These are phyloP conservation scores for Patellifolia procumbens DNA, from an alignment of 179 eudicot genomes.

Conservation along the genomic window DNA sequence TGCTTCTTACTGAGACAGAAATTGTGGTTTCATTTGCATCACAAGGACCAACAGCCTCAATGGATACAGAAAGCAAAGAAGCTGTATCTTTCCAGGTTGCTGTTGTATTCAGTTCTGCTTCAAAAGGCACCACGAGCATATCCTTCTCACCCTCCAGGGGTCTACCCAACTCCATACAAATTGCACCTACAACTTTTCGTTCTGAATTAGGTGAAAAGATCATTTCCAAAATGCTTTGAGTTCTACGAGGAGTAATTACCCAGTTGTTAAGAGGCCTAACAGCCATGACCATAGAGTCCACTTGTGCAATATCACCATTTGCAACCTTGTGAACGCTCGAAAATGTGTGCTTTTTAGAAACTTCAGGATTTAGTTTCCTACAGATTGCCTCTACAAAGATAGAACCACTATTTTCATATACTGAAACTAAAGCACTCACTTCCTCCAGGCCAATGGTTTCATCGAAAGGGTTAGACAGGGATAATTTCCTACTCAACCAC, in stretches of 20 bases:
- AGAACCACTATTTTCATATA: conserved; percentile 41
- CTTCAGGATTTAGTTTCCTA: conserved; percentile 33
- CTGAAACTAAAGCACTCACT: conserved; percentile 55
- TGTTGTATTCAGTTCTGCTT: conserved; percentile 39
- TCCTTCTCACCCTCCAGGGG: conserved; percentile 46
- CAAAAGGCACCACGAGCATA: conserved; percentile 62
- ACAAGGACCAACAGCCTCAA: conserved; percentile 44
- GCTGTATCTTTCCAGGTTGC: conserved; percentile 27
- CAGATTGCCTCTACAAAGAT: conserved; percentile 47
- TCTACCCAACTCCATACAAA: conserved; percentile 54
- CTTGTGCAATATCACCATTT: conserved; percentile 35
- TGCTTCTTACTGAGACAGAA: conserved; percentile 54
- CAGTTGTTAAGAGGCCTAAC: conserved; percentile 64
- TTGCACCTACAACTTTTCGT: conserved; percentile 48
- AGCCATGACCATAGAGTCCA: conserved; percentile 43
- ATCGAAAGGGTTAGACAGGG: conserved; percentile 64
- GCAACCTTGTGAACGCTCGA: conserved; percentile 36
- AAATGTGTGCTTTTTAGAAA: conserved; percentile 27
- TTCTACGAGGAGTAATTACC: conserved; percentile 51
- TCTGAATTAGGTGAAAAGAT: conserved; percentile 37
- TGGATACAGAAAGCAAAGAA: conserved; percentile 41
- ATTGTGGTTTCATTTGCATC: conserved; percentile 43
- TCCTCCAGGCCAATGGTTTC: conserved; percentile 70
- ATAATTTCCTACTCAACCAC: conserved; percentile 60
- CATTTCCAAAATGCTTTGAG: conserved; percentile 56